Conservation (phyloP, 352 stramenopile genomes). For the Globisporangium radiosum region DNA sequence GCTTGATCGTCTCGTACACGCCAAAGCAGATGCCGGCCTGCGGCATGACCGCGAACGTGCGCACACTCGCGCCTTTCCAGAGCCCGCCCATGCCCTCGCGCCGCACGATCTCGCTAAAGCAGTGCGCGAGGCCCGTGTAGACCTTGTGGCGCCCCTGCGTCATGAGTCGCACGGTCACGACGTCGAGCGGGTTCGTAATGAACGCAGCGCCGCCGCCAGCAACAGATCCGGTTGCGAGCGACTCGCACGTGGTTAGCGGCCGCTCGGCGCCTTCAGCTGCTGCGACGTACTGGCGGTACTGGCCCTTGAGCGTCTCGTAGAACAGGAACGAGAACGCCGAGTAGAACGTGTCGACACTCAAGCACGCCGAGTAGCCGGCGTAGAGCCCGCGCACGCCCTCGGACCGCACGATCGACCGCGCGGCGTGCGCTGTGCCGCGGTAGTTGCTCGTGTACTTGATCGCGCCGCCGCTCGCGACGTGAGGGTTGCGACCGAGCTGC, state of each 20-base stretch:
- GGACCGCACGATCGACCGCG: slow-evolving; percentile 47
- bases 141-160: slow-evolving; percentile 65
- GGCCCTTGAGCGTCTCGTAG: slow-evolving; percentile 67
- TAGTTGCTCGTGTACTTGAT: slow-evolving; percentile 76
- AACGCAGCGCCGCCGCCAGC: slow-evolving; percentile 58
- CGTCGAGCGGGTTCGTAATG: slow-evolving; percentile 76
- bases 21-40: slow-evolving; percentile 80
- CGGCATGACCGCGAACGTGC: slow-evolving; percentile 70
- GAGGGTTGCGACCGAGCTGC: slow-evolving; percentile 68
- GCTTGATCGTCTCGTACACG: slow-evolving; percentile 83
- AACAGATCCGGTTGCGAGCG: slow-evolving; percentile 44
- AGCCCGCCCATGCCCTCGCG: slow-evolving; percentile 51
- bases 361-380: slow-evolving; percentile 62
- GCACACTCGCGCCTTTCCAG: slow-evolving; percentile 64
- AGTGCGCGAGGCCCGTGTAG: slow-evolving; percentile 58
- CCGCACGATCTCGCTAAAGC: slow-evolving; percentile 44
- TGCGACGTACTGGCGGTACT: slow-evolving; percentile 34
- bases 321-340: slow-evolving; percentile 81
- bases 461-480: slow-evolving; percentile 54
- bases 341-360: slow-evolving; percentile 78
- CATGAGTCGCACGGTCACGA: slow-evolving; percentile 79
- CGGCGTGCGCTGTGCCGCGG: slow-evolving; percentile 47
- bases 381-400: slow-evolving; percentile 68
- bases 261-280: slow-evolving; percentile 24
- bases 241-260: slow-evolving; percentile 43